These are phyloP conservation scores for Diaporthe destruens DNA, from an alignment of 2,329 filamentous ascomycete genomes.

Conservation along the genomic window DNA sequence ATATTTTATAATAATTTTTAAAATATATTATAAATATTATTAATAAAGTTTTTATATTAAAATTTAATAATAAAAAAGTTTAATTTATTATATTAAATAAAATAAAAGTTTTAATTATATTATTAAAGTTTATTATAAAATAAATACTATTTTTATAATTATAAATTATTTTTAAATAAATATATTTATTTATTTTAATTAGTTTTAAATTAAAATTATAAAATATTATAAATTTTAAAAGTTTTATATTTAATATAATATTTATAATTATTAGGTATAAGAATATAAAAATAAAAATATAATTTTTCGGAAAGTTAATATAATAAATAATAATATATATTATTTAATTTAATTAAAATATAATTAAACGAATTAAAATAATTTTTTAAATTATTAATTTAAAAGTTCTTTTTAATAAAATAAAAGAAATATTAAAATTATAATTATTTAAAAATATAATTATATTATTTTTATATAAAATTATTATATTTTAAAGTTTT, in stretches of 20 bases:
- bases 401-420: too few species aligned
- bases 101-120: background rate
- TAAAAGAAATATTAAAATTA: too few species aligned
- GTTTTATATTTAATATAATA: background rate
- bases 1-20: too few species aligned
- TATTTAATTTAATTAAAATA: background rate
- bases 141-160: background rate
- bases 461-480: too few species aligned
- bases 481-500: too few species aligned
- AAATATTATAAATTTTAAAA: background rate
- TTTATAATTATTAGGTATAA: background rate
- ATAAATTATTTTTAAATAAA: background rate
- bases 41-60: background rate
- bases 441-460: too few species aligned
- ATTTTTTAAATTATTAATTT: too few species aligned
- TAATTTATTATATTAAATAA: background rate
- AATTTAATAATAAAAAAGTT: background rate
- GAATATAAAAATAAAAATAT: background rate
- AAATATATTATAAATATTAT: background rate
- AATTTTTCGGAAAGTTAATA: background rate
- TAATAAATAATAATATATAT: background rate
- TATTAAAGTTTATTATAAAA: background rate
- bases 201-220: background rate
- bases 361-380: too few species aligned
- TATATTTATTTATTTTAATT: background rate